A percentile compares a stretch with the other conserved stretches of the same genome.
phyloP scores from a whole-genome alignment of 768 basidiomycete genomes.

The Scleroderma citrinum region DNA sequence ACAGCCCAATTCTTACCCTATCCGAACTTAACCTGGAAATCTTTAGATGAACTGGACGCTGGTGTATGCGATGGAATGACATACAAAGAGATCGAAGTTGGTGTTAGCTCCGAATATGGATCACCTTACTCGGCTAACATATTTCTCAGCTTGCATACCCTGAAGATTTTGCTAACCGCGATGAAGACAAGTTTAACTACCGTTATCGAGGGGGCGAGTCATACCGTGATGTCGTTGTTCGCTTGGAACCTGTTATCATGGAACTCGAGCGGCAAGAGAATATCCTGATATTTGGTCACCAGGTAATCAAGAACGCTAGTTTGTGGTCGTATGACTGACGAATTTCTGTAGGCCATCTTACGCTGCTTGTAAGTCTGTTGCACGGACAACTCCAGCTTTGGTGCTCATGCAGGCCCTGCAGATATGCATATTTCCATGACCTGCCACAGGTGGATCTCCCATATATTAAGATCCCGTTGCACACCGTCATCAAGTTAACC shows the following conservation, averaged over 20 bases:
- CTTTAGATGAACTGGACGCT: conserved; percentile 95
- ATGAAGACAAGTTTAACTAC: conserved; percentile 99
- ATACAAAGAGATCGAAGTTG: conserved; percentile 95
- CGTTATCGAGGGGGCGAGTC: conserved; percentile 96
- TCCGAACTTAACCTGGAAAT: conserved; percentile 96
- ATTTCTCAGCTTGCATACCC: conserved; percentile 77
- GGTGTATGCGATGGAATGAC: conserved; percentile 99
- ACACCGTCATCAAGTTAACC: conserved; percentile 97
- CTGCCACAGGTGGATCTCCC: conserved; percentile 90
- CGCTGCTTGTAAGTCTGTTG: conserved; percentile 59
- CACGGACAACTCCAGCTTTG: neutral
- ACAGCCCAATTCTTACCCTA: conserved; percentile 81
- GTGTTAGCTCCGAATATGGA: conserved; percentile 6
- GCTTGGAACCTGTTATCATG: conserved; percentile 98
- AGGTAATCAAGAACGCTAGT: conserved; percentile 36
- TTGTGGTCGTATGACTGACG: neutral
- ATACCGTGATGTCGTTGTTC: conserved; percentile 92
- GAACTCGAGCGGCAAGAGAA: conserved; percentile 98
- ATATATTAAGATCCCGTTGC: conserved; percentile 95
- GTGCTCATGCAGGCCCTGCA: conserved; percentile 23
- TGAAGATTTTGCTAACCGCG: conserved; percentile 96
- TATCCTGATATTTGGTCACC: conserved; percentile 94
- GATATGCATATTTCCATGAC: conserved; percentile 96
- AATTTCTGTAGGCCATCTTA: conserved; percentile 53
- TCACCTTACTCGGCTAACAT: neutral